Evolutionary conservation across 371 early-diverging fungal genomes (phyloP).

Genomic region (Fennellomyces sp.): DNA sequence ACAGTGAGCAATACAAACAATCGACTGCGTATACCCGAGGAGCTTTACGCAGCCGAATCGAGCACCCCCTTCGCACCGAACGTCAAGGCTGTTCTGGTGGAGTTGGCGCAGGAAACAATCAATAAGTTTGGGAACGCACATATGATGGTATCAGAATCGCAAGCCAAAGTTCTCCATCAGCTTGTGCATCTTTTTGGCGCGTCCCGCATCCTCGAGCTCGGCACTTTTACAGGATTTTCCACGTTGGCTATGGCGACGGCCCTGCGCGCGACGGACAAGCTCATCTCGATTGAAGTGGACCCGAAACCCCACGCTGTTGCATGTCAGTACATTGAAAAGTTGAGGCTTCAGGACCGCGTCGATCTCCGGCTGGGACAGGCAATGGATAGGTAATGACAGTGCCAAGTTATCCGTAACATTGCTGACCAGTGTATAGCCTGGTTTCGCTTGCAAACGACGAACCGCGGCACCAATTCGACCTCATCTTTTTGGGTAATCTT

Average conservation of each 20-base stretch:
- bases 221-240: slow-evolving; percentile 64
- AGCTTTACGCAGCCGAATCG: slow-evolving; percentile 19
- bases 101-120: slow-evolving; percentile 22
- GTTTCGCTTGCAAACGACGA: slow-evolving; percentile 18
- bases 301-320: slow-evolving; percentile 42
- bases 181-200: slow-evolving; percentile 42
- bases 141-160: slow-evolving; percentile 48
- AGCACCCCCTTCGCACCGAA: slow-evolving; percentile 25
- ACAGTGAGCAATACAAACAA: slow-evolving; percentile 10
- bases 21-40: slow-evolving; percentile 29
- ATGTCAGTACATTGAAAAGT: slow-evolving; percentile 27
- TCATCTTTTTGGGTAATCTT: slow-evolving; percentile 59
- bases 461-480: slow-evolving; percentile 36
- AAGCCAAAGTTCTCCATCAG: slow-evolving; percentile 48
- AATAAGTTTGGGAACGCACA: slow-evolving; percentile 29
- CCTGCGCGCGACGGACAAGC: slow-evolving; percentile 17
- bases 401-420: no score
- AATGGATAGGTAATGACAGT: slow-evolving; percentile 25
- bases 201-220: slow-evolving; percentile 53
- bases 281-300: slow-evolving; percentile 56
- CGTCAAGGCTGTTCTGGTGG: slow-evolving; percentile 3
- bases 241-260: slow-evolving; percentile 68
- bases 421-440: slow-evolving; percentile 22
- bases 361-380: slow-evolving; percentile 29
- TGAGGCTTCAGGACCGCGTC: slow-evolving; percentile 17